Conservation (phyloP, 148 eudicot genomes). For the Polygonum maritimum region DNA sequence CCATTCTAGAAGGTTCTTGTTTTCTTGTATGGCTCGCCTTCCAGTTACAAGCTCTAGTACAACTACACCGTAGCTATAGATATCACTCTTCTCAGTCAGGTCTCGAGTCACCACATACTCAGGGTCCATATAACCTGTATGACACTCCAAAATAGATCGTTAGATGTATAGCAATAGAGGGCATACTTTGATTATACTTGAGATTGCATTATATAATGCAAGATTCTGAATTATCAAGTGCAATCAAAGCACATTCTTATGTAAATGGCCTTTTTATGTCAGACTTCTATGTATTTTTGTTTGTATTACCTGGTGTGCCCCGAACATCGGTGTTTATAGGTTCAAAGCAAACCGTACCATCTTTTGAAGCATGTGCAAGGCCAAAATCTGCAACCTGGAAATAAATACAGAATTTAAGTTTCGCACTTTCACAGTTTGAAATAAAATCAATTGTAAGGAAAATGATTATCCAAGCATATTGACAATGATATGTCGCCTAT, state of each 20-base stretch:
- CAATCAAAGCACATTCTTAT: not conserved
- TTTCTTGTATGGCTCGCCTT: slow-evolving; percentile 71
- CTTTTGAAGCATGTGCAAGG: slow-evolving; percentile 84
- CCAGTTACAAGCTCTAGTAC: slow-evolving; percentile 69
- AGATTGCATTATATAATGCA: too few species aligned
- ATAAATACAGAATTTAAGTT: not conserved
- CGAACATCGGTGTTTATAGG: slow-evolving; percentile 83
- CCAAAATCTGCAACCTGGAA: slow-evolving; percentile 94
- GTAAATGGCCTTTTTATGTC: not conserved
- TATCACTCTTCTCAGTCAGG: slow-evolving; percentile 91
- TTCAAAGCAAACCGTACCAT: slow-evolving; percentile 85
- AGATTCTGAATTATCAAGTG: too few species aligned
- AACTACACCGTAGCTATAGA: slow-evolving; percentile 90
- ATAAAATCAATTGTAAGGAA: not conserved
- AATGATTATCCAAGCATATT: not conserved
- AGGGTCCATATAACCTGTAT: slow-evolving; percentile 93
- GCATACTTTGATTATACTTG: too few species aligned
- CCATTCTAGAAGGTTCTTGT: slow-evolving; percentile 82
- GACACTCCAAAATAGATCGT: not conserved
- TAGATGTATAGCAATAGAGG: not conserved
- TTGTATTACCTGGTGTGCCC: slow-evolving; percentile 81
- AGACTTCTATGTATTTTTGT: not conserved
- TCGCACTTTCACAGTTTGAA: not conserved
- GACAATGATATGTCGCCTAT: not conserved
- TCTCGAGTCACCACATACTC: slow-evolving; percentile 79